A percentile compares a stretch with the other conserved stretches of the same genome.
Conservation (phyloP, 331 rosid species). For the Ulmus americana region DNA sequence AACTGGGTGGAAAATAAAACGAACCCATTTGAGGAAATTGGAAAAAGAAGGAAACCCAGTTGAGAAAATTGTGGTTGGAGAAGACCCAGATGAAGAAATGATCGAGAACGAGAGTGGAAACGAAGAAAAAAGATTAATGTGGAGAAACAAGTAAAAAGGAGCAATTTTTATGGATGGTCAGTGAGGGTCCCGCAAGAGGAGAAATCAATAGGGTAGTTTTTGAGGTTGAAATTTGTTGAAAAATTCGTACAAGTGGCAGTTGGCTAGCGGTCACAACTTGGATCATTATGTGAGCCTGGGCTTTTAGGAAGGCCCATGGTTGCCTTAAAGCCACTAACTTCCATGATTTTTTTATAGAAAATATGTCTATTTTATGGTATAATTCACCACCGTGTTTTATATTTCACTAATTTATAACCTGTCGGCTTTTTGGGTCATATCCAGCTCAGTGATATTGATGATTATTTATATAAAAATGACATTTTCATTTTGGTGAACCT, state of each 20-base stretch:
- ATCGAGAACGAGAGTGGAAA: conserved; percentile 3
- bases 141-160: not conserved
- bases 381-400: not conserved
- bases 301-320: conserved; percentile 1
- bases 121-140: not conserved
- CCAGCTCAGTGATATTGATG: not conserved
- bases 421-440: not conserved
- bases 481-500: not conserved
- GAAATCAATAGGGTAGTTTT: conserved; percentile 4
- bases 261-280: not conserved
- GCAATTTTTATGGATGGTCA: not conserved
- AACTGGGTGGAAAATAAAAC: conserved; percentile 3
- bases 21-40: conserved; percentile 33
- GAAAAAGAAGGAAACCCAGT: conserved; percentile 21
- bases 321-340: not conserved
- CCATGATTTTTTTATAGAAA: not conserved
- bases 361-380: too few relatives aligned
- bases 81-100: conserved; percentile 14
- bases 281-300: conserved; percentile 9
- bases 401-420: not conserved
- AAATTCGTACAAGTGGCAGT: not conserved
- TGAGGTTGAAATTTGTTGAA: conserved; percentile 20
- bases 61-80: conserved; percentile 17
- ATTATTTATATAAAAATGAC: not conserved
- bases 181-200: conserved; percentile 19